Evolutionary conservation across 148 eudicot species (phyloP), one percentile per base, ranked within the genome.

Genomic region (Suaeda aralocaspica): DNA sequence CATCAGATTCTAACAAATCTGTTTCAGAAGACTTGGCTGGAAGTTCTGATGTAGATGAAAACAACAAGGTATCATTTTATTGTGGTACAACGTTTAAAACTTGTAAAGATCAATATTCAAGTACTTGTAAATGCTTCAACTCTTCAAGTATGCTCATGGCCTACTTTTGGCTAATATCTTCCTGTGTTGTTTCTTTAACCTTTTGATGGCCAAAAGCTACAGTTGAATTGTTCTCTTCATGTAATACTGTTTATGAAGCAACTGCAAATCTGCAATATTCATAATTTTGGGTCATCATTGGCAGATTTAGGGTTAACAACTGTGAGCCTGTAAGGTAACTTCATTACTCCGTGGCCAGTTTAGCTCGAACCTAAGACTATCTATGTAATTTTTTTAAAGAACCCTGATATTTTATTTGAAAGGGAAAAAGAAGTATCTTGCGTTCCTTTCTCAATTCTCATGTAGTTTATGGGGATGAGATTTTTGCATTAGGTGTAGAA

Each of bases 1-100:
- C 68, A 60, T 79, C 77, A 70, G 87, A 79, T 80, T 79, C 83
- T 48, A 77, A 78, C 77, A 73, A 72, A 70, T 80, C 76, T 6
- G 52, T 51, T n/a, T 77, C 88, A 33, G 80, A 64, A 71, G 87
- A 78, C 72, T 77, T 87, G 25, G 82, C 24, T 70, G 84, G 79
- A 71, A 77, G 13, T 64, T 51, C 79, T 68, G 69, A 64, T 51
- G 48, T 66, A 66, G 79, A 72, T 57, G 34, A 59, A 64, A 69
- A 75, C 64, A 80, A 80, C 63, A 76, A 82, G 83, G 79, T 60
- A 49, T 51, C 60, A 41, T 4, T 59, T 15, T 36, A 19, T 28
- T 46, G 33, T 39, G 51, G 19, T 48, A 36, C 48, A 19, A 18
- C 25, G 49, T 56, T 11, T 36, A 10, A n/a, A 13, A 45, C 6